Conservation (phyloP, 345 rosid genomes). For the Hibiscus trionum region DNA sequence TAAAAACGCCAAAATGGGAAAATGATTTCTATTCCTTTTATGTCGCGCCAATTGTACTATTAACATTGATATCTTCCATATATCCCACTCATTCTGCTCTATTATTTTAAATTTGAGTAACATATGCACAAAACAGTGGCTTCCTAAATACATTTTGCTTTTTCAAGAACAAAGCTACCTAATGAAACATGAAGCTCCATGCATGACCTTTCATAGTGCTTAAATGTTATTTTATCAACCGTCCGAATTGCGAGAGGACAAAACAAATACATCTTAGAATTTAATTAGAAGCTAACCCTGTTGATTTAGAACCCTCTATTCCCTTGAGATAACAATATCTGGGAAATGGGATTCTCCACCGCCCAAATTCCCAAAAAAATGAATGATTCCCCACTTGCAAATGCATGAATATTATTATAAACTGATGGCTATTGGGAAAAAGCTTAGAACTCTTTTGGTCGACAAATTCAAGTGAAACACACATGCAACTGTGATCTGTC, state of each 20-base stretch:
- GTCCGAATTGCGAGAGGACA: background rate
- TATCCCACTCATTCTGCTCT: background rate
- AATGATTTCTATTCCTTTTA: no score
- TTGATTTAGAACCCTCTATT: background rate
- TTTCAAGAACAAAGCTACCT: background rate
- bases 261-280: background rate
- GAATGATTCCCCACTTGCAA: constrained; percentile 29
- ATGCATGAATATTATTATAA: constrained; percentile 9
- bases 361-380: constrained; percentile 14
- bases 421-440: constrained; percentile 22
- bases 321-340: background rate
- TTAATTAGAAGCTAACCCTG: background rate
- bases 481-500: background rate
- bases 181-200: background rate
- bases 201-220: constrained; percentile 26
- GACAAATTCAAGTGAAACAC: constrained; percentile 30
- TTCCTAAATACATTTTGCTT: no score
- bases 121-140: no score
- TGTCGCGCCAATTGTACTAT: background rate
- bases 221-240: constrained; percentile 4
- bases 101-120: no score
- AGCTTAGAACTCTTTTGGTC: constrained; percentile 8
- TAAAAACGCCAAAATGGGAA: no score
- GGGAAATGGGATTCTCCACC: constrained; percentile 13
- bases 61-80: background rate